Evolutionary conservation across 2,329 filamentous ascomycete genomes (phyloP).

Genomic region (Coniochaeta prunicola): DNA sequence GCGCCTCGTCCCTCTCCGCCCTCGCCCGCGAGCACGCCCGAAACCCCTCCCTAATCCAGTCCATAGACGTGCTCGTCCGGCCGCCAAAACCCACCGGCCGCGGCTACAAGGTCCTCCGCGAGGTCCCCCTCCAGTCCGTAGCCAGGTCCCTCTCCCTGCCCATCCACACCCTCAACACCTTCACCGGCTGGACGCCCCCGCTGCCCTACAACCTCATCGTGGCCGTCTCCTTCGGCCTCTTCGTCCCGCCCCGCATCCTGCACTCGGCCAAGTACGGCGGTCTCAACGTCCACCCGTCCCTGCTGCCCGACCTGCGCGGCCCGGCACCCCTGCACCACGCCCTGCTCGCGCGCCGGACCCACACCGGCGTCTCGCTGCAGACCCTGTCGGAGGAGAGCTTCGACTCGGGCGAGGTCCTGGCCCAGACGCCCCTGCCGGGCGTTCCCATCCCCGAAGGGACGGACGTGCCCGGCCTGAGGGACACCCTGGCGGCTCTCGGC

Average conservation of each 20-base stretch:
- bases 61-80: constrained; percentile 79
- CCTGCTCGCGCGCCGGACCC: constrained; percentile 53
- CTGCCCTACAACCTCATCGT: constrained; percentile 66
- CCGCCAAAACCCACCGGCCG: constrained; percentile 73
- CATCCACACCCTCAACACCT: constrained; percentile 72
- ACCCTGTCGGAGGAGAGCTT: constrained; percentile 72
- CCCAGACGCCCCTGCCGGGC: constrained; percentile 57
- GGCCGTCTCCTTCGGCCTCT: constrained; percentile 89
- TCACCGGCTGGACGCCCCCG: constrained; percentile 62
- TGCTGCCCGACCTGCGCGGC: constrained; percentile 80
- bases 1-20: constrained; percentile 66
- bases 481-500: constrained; percentile 52
- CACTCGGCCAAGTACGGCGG: constrained; percentile 69
- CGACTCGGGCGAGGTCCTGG: constrained; percentile 70
- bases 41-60: constrained; percentile 52
- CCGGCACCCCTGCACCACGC: constrained; percentile 81
- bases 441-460: constrained; percentile 39
- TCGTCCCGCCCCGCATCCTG: constrained; percentile 74
- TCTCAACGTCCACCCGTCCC: constrained; percentile 86
- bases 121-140: constrained; percentile 62
- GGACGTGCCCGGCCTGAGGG: constrained; percentile 41
- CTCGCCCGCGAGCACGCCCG: constrained; percentile 52
- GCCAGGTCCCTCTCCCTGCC: constrained; percentile 57
- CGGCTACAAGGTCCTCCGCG: constrained; percentile 46
- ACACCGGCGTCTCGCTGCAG: constrained; percentile 77